A percentile compares a stretch with the other conserved stretches of the same genome.
Evolutionary conservation across 2,329 filamentous ascomycete species (phyloP).

Genomic region (Colletotrichum orchidophilum): DNA sequence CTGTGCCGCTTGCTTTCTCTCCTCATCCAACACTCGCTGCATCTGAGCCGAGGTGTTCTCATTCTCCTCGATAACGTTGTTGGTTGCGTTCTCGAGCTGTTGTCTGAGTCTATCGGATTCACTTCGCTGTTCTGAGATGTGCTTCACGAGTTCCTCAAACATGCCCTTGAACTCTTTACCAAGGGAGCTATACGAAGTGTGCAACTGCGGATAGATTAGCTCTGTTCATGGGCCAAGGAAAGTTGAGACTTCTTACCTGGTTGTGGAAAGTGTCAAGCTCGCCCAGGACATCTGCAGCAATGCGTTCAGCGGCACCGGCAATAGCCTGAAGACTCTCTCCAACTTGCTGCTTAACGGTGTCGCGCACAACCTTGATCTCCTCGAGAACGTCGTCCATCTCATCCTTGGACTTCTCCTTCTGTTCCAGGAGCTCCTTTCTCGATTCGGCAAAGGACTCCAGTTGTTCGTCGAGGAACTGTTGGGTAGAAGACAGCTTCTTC

Average conservation of each 20-base stretch:
- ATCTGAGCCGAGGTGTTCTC: constrained; percentile 72
- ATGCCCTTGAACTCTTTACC: constrained; percentile 87
- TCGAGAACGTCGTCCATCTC: constrained; percentile 92
- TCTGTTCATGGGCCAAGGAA: accelerated
- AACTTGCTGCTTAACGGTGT: constrained; percentile 87
- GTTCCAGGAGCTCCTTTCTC: constrained; percentile 72
- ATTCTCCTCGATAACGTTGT: constrained; percentile 74
- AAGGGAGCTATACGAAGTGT: constrained; percentile 83
- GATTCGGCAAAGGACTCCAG: constrained; percentile 73
- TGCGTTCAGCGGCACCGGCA: constrained; percentile 84
- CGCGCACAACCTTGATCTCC: constrained; percentile 89
- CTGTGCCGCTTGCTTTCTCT: constrained; percentile 75
- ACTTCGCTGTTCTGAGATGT: constrained; percentile 78
- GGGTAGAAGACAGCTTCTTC: constrained; percentile 74
- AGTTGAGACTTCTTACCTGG: constrained; percentile 54
- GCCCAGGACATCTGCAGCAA: constrained; percentile 86
- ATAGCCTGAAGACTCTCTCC: constrained; percentile 86
- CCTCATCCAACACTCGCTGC: constrained; percentile 76
- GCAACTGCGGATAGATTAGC: constrained; percentile 63
- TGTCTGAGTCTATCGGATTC: constrained; percentile 79
- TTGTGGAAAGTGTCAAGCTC: constrained; percentile 87
- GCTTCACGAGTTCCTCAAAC: constrained; percentile 82
- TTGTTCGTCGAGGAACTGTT: constrained; percentile 76
- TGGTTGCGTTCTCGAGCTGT: constrained; percentile 77
- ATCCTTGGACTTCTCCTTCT: constrained; percentile 76